phyloP scores from a whole-genome alignment of 495 filamentous ascomycete species.

The Opeltia flavorubescens region DNA sequence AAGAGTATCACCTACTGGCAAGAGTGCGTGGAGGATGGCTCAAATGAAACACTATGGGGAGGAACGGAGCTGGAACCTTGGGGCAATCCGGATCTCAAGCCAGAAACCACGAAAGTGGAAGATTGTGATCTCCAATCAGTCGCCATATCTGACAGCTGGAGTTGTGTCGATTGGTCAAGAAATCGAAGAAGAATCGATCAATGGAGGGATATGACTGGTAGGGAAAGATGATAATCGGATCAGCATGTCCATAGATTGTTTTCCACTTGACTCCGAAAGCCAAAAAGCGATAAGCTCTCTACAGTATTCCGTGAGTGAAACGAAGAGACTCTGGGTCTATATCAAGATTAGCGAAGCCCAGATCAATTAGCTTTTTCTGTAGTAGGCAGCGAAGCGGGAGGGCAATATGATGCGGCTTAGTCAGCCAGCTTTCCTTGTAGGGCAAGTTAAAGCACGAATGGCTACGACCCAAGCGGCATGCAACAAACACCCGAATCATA shows the following conservation, averaged over 20 bases:
- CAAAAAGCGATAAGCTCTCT: not conserved
- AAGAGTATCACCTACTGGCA: slow-evolving; percentile 6
- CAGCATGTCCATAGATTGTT: not conserved
- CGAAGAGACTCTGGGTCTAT: too few relatives aligned
- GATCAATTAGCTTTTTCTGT: too few relatives aligned
- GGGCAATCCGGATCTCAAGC: not conserved
- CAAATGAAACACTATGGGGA: not conserved
- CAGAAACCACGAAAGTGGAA: slow-evolving; percentile 4
- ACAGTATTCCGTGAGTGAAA: too few relatives aligned
- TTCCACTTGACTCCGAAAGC: not conserved
- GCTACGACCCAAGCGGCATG: not conserved
- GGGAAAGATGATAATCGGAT: not conserved
- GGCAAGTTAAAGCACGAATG: not conserved
- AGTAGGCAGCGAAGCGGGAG: not conserved
- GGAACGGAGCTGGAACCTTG: not conserved
- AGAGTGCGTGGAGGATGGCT: not conserved
- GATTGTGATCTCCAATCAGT: slow-evolving; percentile 8
- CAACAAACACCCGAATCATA: not conserved
- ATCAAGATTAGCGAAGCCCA: too few relatives aligned
- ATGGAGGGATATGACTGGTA: slow-evolving; percentile 2
- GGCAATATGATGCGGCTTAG: not conserved
- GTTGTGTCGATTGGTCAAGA: slow-evolving; percentile 3
- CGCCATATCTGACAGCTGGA: slow-evolving; percentile 11
- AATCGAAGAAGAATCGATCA: slow-evolving; percentile 8
- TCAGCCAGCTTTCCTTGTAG: not conserved